A percentile compares a stretch with the other conserved stretches of the same genome.
Conservation (phyloP, 108 stramenopile species). For the Fragilaria radians region DNA sequence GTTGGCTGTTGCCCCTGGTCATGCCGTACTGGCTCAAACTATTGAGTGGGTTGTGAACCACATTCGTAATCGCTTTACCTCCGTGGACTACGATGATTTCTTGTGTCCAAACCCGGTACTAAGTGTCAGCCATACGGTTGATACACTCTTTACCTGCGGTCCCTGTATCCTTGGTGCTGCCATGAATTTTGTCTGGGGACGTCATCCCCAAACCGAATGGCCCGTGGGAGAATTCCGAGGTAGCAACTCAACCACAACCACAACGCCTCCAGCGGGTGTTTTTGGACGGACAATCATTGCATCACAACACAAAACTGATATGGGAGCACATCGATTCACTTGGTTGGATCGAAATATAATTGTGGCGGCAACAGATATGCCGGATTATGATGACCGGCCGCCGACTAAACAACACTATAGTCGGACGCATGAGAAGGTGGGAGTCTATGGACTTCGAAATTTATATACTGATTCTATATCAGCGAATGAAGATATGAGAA, state of each 20-base stretch:
- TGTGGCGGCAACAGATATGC: conserved; percentile 58
- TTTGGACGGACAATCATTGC: conserved; percentile 56
- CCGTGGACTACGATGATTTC: conserved; percentile 57
- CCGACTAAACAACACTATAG: conserved; percentile 48
- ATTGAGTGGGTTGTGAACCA: conserved; percentile 59
- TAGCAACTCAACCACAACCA: conserved; percentile 5
- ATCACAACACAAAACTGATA: conserved; percentile 50
- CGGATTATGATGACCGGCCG: conserved; percentile 55
- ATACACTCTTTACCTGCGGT: conserved; percentile 50
- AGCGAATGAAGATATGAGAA: conserved; percentile 52
- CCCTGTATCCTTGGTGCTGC: conserved; percentile 52
- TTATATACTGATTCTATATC: conserved; percentile 33
- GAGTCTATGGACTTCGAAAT: conserved; percentile 42
- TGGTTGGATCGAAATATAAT: conserved; percentile 43
- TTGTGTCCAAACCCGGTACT: conserved; percentile 37
- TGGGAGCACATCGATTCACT: conserved; percentile 62
- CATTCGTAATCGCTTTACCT: conserved; percentile 61
- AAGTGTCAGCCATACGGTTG: conserved; percentile 22
- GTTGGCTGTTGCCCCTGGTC: conserved; percentile 52
- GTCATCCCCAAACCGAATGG: conserved; percentile 36
- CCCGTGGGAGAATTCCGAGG: conserved; percentile 34
- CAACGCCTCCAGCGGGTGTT: conserved; percentile 9
- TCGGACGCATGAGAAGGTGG: conserved; percentile 37
- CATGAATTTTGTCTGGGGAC: conserved; percentile 44
- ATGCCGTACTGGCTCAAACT: conserved; percentile 40